Percentiles rank a stretch among this genome's conserved stretches.
Evolutionary conservation across 495 filamentous ascomycete species (phyloP).

Genomic region (Evansstolkia leycettana): DNA sequence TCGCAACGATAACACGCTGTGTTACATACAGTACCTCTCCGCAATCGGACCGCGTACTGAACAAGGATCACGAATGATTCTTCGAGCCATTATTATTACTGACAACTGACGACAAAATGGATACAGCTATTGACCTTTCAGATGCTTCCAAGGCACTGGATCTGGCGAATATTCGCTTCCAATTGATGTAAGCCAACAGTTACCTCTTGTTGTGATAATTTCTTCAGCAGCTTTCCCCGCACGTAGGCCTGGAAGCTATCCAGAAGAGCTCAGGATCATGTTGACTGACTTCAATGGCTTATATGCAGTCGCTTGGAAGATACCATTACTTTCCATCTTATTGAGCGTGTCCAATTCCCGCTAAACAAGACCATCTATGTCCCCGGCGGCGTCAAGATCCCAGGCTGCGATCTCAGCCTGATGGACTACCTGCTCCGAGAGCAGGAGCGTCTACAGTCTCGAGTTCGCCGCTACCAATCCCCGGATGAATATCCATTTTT

Average conservation of each 20-base stretch:
- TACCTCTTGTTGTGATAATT: neutral
- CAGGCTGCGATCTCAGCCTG: conserved; percentile 60
- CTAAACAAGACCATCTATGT: conserved; percentile 80
- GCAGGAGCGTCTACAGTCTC: conserved; percentile 84
- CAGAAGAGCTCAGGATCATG: too few relatives aligned
- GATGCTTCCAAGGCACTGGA: conserved; percentile 77
- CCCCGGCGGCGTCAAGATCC: conserved; percentile 68
- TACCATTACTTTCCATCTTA: conserved; percentile 96
- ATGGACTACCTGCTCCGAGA: conserved; percentile 87
- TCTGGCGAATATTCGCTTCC: conserved; percentile 84
- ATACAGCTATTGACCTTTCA: conserved; percentile 76
- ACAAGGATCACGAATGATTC: too few relatives aligned
- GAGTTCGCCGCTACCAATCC: conserved; percentile 86
- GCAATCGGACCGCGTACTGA: too few relatives aligned
- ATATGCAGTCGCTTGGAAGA: conserved; percentile 79
- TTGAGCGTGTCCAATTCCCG: conserved; percentile 96
- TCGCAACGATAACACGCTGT: too few relatives aligned
- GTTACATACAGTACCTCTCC: too few relatives aligned
- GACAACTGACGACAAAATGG: conserved; percentile 37
- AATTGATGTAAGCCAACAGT: conserved; percentile 62
- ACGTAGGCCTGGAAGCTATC: neutral
- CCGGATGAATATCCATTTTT: conserved; percentile 99
- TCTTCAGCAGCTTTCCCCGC: conserved; percentile 7
- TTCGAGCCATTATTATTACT: too few relatives aligned
- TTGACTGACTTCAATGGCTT: neutral